phyloP scores from a whole-genome alignment of 306 rosid genomes.

The Vachellia collinsii region DNA sequence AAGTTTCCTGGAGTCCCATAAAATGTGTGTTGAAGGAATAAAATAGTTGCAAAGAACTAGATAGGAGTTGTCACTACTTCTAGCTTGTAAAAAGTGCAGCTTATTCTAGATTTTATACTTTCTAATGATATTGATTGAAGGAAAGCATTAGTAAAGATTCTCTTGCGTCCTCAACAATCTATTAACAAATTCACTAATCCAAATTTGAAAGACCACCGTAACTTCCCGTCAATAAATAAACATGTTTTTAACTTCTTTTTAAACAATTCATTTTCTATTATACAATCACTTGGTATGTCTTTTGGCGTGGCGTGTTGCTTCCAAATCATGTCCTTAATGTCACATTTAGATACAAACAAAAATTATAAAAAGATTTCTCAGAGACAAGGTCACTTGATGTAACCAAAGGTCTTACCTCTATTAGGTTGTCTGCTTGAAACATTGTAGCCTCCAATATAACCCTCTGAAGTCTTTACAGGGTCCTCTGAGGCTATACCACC shows the following conservation, averaged over 20 bases:
- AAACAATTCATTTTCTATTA: not conserved
- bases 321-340: conserved; percentile 8
- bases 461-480: conserved; percentile 72
- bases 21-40: not conserved
- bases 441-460: conserved; percentile 79
- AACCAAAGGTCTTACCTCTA: conserved; percentile 77
- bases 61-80: not conserved
- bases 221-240: conserved; percentile 10
- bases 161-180: conserved; percentile 29
- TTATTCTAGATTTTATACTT: not conserved
- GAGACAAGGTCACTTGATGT: conserved; percentile 34
- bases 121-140: not conserved
- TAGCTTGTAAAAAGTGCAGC: not conserved
- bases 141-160: conserved; percentile 18
- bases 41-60: not conserved
- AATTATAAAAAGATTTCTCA: conserved; percentile 32
- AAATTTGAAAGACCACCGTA: conserved; percentile 24
- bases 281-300: not conserved
- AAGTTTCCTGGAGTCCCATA: not conserved
- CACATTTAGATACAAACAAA: conserved; percentile 30
- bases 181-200: conserved; percentile 28
- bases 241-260: conserved; percentile 1
- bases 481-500: conserved; percentile 75
- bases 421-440: conserved; percentile 83
- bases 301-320: not conserved